Evolutionary conservation across 257 asterid genomes (phyloP).

Genomic region (Nicotiana undulata): DNA sequence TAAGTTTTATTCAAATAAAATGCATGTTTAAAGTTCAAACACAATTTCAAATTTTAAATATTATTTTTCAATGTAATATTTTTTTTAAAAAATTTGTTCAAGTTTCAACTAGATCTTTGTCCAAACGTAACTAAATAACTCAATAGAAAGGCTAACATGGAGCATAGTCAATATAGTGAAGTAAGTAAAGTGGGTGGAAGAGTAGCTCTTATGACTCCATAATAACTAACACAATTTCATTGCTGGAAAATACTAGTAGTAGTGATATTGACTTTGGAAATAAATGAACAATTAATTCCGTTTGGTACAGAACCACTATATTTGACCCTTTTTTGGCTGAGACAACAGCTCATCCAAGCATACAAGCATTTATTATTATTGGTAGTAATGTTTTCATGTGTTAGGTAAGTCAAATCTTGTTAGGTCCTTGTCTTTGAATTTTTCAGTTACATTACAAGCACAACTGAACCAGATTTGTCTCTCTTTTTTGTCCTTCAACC

Average conservation of each 20-base stretch:
- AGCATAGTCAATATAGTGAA: neutral
- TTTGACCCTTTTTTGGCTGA: neutral
- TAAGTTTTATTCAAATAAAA: no score
- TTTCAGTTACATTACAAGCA: conserved; percentile 8
- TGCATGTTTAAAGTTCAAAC: no score
- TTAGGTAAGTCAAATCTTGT: conserved; percentile 11
- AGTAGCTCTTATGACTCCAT: neutral
- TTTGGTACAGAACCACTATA: conserved; percentile 1
- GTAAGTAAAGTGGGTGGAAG: neutral
- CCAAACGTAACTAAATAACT: no score
- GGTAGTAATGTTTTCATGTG: neutral
- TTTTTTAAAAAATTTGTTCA: no score
- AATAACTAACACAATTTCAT: neutral
- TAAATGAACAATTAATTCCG: neutral
- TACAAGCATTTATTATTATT: neutral
- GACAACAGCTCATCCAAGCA: neutral
- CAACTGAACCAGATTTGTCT: neutral
- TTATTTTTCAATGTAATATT: no score
- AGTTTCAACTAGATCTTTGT: no score
- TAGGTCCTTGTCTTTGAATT: conserved; percentile 20
- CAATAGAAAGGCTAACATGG: no score
- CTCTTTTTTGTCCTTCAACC: neutral
- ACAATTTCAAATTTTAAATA: no score
- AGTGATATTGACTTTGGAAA: neutral
- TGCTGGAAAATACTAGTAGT: neutral